Evolutionary conservation across 2,329 filamentous ascomycete species (phyloP).

Genomic region (Stachybotrys chlorohalonatus): DNA sequence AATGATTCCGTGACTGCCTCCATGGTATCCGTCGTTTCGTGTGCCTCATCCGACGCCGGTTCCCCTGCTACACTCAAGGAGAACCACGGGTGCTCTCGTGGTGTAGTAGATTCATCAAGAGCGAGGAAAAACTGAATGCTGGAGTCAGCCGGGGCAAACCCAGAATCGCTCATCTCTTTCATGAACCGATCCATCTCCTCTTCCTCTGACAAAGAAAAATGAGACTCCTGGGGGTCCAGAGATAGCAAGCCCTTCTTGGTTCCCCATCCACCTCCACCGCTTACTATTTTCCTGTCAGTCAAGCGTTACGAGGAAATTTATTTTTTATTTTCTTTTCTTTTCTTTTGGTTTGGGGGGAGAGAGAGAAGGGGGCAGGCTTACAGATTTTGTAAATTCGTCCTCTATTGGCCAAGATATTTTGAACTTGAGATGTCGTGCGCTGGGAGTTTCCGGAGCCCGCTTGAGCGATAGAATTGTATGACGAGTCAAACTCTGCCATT

Average conservation of each 20-base stretch:
- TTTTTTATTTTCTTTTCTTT: no score
- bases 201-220: conserved; percentile 34
- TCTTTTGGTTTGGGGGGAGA: no score
- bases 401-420: conserved; percentile 13
- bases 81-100: neutral
- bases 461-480: neutral
- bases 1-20: neutral
- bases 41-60: neutral
- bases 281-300: conserved; percentile 35
- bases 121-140: conserved; percentile 57
- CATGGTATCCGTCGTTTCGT: neutral
- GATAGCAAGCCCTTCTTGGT: conserved; percentile 70
- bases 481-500: neutral
- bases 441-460: conserved; percentile 3
- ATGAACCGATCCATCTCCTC: conserved; percentile 46
- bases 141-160: conserved; percentile 54
- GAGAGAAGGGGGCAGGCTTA: conserved; percentile 8
- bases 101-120: neutral
- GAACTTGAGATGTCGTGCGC: conserved; percentile 1
- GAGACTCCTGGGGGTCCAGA: conserved; percentile 59
- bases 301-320: no score
- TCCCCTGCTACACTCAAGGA: neutral
- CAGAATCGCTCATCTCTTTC: conserved; percentile 32
- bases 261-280: conserved; percentile 80
- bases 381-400: conserved; percentile 34